These are phyloP conservation scores for Esteya vermicola DNA, from an alignment of 2,329 filamentous ascomycete genomes.

Conservation along the genomic window DNA sequence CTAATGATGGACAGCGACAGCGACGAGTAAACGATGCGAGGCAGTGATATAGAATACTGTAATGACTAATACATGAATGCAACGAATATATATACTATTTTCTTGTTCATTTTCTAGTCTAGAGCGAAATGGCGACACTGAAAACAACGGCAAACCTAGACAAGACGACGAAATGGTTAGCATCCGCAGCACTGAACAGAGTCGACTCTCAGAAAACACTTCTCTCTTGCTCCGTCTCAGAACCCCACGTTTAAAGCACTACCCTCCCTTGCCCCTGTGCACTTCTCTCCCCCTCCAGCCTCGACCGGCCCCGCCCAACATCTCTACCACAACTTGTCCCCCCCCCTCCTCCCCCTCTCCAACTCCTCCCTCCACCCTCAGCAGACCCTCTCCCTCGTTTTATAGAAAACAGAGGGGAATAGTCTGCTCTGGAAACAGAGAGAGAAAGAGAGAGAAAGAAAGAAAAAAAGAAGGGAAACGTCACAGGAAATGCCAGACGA, in stretches of 20 bases:
- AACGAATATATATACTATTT: background rate
- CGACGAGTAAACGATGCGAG: slow-evolving; percentile 1
- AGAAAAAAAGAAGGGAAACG: too few species aligned
- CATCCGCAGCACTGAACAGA: background rate
- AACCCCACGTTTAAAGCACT: slow-evolving; percentile 24
- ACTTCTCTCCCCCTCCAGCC: slow-evolving; percentile 6
- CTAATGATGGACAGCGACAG: slow-evolving; percentile 8
- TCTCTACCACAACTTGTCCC: slow-evolving; percentile 7
- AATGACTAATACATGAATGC: background rate
- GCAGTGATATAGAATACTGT: background rate
- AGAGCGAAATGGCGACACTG: too few species aligned
- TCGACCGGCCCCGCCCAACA: background rate
- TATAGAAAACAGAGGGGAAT: too few species aligned
- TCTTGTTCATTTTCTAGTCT: too few species aligned
- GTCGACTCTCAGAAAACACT: background rate
- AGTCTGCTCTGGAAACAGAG: slow-evolving; percentile 6
- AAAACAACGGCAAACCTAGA: too few species aligned
- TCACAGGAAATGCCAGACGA: too few species aligned
- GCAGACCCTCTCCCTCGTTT: too few species aligned
- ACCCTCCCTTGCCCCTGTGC: slow-evolving; percentile 17
- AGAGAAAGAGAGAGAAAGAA: background rate
- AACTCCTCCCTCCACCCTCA: too few species aligned
- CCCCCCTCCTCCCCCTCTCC: slow-evolving; percentile 14
- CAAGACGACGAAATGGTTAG: too few species aligned
- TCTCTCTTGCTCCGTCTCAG: background rate